Conservation (phyloP, 306 rosid species). For the Neltuma alba region DNA sequence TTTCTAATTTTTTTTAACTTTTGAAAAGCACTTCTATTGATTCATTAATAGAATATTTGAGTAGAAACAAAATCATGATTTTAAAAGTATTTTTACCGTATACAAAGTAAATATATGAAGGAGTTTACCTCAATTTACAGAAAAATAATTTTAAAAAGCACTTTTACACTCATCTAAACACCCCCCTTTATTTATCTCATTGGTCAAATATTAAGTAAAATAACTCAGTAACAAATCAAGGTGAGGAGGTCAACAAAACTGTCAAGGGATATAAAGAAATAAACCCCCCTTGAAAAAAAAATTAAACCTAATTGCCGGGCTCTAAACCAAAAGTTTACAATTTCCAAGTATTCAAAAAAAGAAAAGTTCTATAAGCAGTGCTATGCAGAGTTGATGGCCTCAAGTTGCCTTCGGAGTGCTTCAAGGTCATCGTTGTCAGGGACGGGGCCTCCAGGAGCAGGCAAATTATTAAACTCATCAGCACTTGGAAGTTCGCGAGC, state of each 20-base stretch:
- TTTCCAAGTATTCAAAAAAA: not conserved
- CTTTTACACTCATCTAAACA: too few species aligned
- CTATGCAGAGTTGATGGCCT: conserved; percentile 76
- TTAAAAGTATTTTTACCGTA: too few species aligned
- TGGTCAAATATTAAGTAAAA: not conserved
- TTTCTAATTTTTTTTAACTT: too few species aligned
- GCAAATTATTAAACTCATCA: conserved; percentile 50
- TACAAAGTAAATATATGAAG: too few species aligned
- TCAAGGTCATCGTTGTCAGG: conserved; percentile 73
- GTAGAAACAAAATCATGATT: too few species aligned
- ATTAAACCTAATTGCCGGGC: not conserved
- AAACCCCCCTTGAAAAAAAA: not conserved
- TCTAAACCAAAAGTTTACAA: not conserved
- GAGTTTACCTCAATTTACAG: too few species aligned
- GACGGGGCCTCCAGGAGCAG: conserved; percentile 39
- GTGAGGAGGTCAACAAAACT: conserved; percentile 21
- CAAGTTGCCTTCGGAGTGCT: conserved; percentile 78
- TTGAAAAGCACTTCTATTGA: too few species aligned
- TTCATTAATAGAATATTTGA: too few species aligned
- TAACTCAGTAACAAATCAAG: not conserved
- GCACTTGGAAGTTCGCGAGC: conserved; percentile 90
- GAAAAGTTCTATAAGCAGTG: not conserved
- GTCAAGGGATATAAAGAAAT: conserved; percentile 7
- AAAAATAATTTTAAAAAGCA: too few species aligned
- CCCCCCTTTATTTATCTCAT: too few species aligned